Percentiles rank a stretch among this genome's conserved stretches.
Evolutionary conservation across 345 rosid species (phyloP).

Genomic region (Ailanthus altissimus): DNA sequence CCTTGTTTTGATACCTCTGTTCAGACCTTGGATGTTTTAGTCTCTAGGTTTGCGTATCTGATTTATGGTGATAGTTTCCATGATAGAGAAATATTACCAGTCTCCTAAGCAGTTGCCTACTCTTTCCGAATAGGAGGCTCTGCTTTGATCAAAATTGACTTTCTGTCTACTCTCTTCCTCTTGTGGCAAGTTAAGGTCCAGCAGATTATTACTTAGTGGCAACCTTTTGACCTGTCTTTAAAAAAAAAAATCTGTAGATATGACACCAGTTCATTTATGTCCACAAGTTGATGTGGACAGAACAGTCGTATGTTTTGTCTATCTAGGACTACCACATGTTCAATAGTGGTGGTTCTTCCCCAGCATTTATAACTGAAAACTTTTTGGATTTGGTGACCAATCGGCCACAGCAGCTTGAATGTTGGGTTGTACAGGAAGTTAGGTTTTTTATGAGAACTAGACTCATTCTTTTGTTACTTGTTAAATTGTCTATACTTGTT

Average conservation of each 20-base stretch:
- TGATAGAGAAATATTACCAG: neutral
- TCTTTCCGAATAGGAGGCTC: neutral
- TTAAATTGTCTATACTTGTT: neutral
- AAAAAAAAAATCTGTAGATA: too few relatives aligned
- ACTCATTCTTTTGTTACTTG: neutral
- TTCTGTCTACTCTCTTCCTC: neutral
- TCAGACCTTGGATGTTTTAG: neutral
- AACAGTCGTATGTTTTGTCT: too few relatives aligned
- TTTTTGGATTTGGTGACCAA: neutral
- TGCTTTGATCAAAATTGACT: neutral
- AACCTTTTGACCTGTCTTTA: neutral
- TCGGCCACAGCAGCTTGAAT: neutral
- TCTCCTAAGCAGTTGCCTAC: neutral
- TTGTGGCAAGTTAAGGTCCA: neutral
- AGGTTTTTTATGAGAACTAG: neutral
- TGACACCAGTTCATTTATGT: too few relatives aligned
- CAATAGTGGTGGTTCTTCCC: too few relatives aligned
- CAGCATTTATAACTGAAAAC: neutral
- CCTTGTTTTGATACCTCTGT: neutral
- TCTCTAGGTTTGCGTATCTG: neutral
- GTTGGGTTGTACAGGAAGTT: neutral
- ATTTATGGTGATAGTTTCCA: neutral
- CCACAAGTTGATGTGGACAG: too few relatives aligned
- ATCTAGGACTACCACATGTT: too few relatives aligned
- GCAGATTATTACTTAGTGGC: neutral